Evolutionary conservation across 2,329 filamentous ascomycete genomes (phyloP).

Genomic region (Lomentospora prolificans): DNA sequence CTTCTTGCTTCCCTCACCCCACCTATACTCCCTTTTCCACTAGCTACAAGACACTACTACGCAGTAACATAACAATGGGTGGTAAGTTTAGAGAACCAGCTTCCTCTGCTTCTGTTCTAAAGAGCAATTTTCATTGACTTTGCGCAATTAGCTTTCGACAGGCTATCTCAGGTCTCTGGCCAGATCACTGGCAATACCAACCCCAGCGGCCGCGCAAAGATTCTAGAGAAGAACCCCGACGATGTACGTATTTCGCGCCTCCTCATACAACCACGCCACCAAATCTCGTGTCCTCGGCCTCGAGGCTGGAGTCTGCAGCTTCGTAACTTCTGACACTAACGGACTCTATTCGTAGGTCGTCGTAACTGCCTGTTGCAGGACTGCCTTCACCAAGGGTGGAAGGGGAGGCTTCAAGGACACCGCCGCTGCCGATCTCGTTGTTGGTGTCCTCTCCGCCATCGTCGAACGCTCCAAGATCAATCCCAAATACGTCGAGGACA

Average conservation of each 20-base stretch:
- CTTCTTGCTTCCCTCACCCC: background rate
- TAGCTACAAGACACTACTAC: constrained; percentile 2
- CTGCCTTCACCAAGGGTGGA: constrained; percentile 83
- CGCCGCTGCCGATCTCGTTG: constrained; percentile 72
- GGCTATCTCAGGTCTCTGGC: constrained; percentile 50
- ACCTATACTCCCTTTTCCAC: background rate
- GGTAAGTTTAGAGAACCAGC: background rate
- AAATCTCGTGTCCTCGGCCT: background rate
- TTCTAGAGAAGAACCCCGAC: constrained; percentile 57
- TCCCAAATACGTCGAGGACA: constrained; percentile 79
- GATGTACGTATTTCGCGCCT: constrained; percentile 38
- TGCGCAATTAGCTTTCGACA: constrained; percentile 38
- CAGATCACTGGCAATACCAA: constrained; percentile 53
- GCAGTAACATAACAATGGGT: constrained; percentile 7
- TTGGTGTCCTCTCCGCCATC: constrained; percentile 71
- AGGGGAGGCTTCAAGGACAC: constrained; percentile 97
- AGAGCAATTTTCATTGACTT: background rate
- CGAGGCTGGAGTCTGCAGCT: background rate
- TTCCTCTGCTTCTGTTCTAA: background rate
- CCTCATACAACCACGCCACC: background rate
- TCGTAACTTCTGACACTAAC: constrained; percentile 16
- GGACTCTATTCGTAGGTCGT: constrained; percentile 51
- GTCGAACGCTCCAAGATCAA: constrained; percentile 82
- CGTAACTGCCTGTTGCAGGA: constrained; percentile 84
- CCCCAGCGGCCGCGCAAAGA: constrained; percentile 39